Base-by-base conservation (phyloP, 441 rosid genomes). In the Mallotus repandus region DNA sequence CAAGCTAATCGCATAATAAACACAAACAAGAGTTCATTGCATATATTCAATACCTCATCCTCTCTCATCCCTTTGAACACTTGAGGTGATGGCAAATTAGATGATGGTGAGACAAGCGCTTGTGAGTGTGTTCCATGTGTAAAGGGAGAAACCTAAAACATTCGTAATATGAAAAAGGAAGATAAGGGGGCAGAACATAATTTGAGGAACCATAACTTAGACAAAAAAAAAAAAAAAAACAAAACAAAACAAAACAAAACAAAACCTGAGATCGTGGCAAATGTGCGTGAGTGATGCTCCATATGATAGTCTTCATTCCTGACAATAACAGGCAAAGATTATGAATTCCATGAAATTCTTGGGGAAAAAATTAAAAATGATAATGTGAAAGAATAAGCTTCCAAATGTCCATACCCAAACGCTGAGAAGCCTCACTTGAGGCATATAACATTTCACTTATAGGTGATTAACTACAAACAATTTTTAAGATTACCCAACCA, bases 281-380 rank as follows among this genome's bases (percentile, higher is more conserved):
- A 88, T 96, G 98, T 67, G 97, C 97, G 80, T 96, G 98, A 52
- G 98, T 94, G 77, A 96, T 93, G 80, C 98, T 96, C 99, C 99
- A 96, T 72, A 92, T 79, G 62, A 96, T 93, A 75, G 98, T 94
- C 85, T 96, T 96, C 98, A 96, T 96, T 84, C 99, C 99, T 96
- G 84, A 76, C 66, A 82, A 58, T 74, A 72, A 63, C 79, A 67
- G 58, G 63, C 55, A 74, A 74, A 59, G 78, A 76, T 67, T 45
- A 65, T 35, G 49, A 48, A 53, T 43, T 43, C 29, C 14, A 65
- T 2, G 2, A 38, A 38, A 38, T 38, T 38, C 41, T 38, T 54
- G 66, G 49, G 19, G 25, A 65, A 29, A 49, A 62, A 61, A 62
- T 15, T 41, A 64, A 69, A 14, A 64, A 70, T 16, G 10, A 65